Conservation (phyloP, 1,284 basidiomycete species). For the Blastosporella zonata region DNA sequence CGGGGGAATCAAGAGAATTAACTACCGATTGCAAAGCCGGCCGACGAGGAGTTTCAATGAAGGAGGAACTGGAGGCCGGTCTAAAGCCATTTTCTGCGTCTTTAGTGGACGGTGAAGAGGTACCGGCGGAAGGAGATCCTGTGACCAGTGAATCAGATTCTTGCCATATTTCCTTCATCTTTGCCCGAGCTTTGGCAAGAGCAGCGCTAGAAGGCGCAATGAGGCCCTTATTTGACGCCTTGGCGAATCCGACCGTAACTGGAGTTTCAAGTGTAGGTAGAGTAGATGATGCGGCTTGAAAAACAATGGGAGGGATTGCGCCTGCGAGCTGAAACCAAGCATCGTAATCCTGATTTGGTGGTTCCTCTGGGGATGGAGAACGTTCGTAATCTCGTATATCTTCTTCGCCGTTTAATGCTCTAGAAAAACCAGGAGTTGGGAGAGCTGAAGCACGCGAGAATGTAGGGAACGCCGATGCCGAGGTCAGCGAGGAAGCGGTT, state of each 20-base stretch:
- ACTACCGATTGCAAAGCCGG: constrained; percentile 41
- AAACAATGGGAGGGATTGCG: constrained; percentile 30
- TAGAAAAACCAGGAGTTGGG: constrained; percentile 14
- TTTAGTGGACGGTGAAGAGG: neutral
- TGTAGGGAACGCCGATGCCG: constrained; percentile 23
- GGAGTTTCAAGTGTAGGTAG: constrained; percentile 11
- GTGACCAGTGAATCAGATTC: constrained; percentile 35
- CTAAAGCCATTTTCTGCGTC: constrained; percentile 23
- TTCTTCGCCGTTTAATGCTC: constrained; percentile 18
- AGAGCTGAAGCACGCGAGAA: constrained; percentile 5
- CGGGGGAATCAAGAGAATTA: constrained; percentile 32
- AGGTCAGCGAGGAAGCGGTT: constrained; percentile 3
- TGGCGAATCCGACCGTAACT: constrained; percentile 28
- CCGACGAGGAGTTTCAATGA: constrained; percentile 30
- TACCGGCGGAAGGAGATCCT: neutral
- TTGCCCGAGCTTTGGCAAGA: constrained; percentile 52
- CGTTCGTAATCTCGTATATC: constrained; percentile 23
- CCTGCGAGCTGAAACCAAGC: constrained; percentile 52
- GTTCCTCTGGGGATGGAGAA: constrained; percentile 43
- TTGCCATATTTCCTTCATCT: constrained; percentile 51
- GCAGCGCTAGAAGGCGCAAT: constrained; percentile 58
- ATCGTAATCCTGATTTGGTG: constrained; percentile 45
- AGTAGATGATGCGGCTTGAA: constrained; percentile 31
- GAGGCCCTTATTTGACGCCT: constrained; percentile 33
- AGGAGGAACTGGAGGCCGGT: constrained; percentile 17